Conservation (phyloP, 2,329 filamentous ascomycete genomes). For the Thielaviopsis punctulata region DNA sequence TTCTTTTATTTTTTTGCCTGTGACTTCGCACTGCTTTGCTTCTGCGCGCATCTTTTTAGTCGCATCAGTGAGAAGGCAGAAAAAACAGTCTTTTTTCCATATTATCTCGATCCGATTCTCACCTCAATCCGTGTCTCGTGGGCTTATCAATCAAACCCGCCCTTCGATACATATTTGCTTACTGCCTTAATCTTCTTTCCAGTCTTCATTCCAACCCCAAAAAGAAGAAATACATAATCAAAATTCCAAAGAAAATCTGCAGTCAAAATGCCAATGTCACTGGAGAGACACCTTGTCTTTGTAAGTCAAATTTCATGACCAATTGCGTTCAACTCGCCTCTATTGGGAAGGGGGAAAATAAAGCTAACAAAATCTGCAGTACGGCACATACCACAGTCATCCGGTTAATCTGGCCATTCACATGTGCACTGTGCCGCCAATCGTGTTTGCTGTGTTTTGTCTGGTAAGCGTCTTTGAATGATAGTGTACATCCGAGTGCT, state of each 20-base stretch:
- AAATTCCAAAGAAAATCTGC: constrained; percentile 2
- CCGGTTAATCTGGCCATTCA: constrained; percentile 62
- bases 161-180: no score
- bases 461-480: constrained; percentile 35
- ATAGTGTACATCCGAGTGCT: background rate
- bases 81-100: no score
- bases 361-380: constrained; percentile 31
- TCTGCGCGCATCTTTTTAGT: no score
- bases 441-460: constrained; percentile 53
- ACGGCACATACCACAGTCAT: constrained; percentile 71
- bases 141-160: background rate
- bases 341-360: background rate
- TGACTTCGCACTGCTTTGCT: no score
- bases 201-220: background rate
- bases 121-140: background rate
- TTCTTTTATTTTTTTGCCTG: no score
- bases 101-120: no score
- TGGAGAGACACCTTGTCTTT: constrained; percentile 69
- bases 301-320: constrained; percentile 31
- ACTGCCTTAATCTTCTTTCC: background rate
- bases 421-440: constrained; percentile 60
- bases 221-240: background rate
- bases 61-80: no score
- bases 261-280: constrained; percentile 46
- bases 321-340: background rate